Conservation (phyloP, 345 rosid species). For the Isatis tinctoria region DNA sequence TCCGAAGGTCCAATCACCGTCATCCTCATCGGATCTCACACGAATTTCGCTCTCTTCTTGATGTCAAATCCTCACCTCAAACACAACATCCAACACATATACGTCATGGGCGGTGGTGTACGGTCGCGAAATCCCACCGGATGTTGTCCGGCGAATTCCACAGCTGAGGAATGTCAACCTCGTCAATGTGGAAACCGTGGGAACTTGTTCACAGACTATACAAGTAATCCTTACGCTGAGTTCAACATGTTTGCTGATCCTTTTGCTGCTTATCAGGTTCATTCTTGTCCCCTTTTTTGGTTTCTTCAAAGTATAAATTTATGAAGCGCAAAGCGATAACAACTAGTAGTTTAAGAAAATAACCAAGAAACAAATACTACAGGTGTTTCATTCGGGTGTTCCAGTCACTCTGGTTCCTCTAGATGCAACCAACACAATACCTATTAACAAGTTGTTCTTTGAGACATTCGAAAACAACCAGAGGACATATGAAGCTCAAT, state of each 20-base stretch:
- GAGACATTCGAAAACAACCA: constrained; percentile 54
- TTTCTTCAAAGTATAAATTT: not conserved
- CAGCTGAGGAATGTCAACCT: constrained; percentile 45
- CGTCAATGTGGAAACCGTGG: constrained; percentile 66
- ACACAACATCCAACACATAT: constrained; percentile 71
- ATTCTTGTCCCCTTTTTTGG: not conserved
- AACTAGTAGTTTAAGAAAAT: not conserved
- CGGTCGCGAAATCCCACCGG: constrained; percentile 59
- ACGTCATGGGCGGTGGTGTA: constrained; percentile 89
- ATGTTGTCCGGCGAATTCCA: constrained; percentile 53
- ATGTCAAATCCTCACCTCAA: constrained; percentile 72
- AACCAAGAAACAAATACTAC: not conserved
- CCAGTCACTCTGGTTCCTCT: constrained; percentile 77
- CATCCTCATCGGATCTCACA: constrained; percentile 61
- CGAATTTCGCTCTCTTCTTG: constrained; percentile 70
- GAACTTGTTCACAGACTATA: constrained; percentile 61
- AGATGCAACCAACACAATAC: constrained; percentile 92
- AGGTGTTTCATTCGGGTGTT: constrained; percentile 91
- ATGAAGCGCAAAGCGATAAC: not conserved
- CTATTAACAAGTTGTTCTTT: constrained; percentile 52
- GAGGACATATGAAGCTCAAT: constrained; percentile 72
- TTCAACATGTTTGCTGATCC: constrained; percentile 86
- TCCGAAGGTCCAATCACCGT: constrained; percentile 68
- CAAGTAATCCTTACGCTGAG: constrained; percentile 85
- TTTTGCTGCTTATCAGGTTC: constrained; percentile 84